A percentile compares a stretch with the other conserved stretches of the same genome.
phyloP scores from a whole-genome alignment of 2,329 filamentous ascomycete species.

The Fonsecaea multimorphosa region DNA sequence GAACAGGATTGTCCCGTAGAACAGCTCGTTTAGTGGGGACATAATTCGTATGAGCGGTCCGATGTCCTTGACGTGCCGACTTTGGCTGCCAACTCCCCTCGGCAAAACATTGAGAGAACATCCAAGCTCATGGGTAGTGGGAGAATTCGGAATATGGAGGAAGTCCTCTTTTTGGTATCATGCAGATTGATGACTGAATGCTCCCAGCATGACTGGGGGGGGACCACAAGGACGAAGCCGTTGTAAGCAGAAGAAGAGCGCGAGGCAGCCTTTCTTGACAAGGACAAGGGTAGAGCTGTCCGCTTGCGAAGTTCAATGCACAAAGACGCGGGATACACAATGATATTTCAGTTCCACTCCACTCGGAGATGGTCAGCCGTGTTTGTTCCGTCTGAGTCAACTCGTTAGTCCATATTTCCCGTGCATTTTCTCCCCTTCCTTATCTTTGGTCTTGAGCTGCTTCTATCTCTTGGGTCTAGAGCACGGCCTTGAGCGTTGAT shows the following conservation, averaged over 20 bases:
- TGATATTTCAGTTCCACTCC: background rate
- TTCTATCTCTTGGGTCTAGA: background rate
- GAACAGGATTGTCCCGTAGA: background rate
- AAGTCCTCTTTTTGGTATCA: background rate
- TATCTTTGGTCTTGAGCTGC: background rate
- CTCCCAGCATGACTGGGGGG: too few species aligned
- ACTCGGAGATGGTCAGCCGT: background rate
- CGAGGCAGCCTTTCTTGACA: too few species aligned
- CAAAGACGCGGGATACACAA: background rate
- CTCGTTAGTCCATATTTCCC: background rate
- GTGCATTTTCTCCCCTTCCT: background rate
- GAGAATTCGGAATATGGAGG: background rate
- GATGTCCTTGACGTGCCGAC: background rate
- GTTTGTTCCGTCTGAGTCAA: background rate
- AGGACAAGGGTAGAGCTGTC: background rate
- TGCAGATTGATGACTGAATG: background rate
- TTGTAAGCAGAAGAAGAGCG: too few species aligned
- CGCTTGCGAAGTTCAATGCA: background rate
- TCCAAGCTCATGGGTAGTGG: background rate
- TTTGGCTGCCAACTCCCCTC: background rate
- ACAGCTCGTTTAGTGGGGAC: background rate
- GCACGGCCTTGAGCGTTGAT: constrained; percentile 18
- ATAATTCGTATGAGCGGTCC: background rate
- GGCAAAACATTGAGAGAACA: background rate
- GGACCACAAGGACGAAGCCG: too few species aligned